phyloP scores from a whole-genome alignment of 75 land plant species.

The Ceratopteris richardii region DNA sequence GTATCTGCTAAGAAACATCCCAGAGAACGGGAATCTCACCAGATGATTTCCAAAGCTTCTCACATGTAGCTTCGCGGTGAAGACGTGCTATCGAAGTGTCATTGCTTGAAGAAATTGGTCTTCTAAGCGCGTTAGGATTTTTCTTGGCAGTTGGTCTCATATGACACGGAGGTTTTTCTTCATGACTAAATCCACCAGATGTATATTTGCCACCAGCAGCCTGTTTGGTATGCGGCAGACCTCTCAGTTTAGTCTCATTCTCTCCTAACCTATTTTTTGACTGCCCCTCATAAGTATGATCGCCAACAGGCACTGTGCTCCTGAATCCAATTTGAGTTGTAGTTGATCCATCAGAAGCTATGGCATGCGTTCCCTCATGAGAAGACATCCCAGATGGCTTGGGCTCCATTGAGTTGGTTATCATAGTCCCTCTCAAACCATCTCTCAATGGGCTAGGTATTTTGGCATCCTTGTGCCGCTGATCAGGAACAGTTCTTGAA shows the following conservation, averaged over 20 bases:
- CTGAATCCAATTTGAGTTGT: no score
- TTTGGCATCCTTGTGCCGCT: neutral
- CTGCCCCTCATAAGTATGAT: no score
- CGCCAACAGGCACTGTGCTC: no score
- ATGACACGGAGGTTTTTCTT: conserved; percentile 17
- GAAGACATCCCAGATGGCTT: no score
- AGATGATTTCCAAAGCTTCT: conserved; percentile 91
- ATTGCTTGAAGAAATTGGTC: conserved; percentile 29
- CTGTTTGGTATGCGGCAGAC: no score
- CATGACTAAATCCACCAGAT: conserved; percentile 4
- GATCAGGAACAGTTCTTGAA: neutral
- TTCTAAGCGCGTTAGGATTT: conserved; percentile 33
- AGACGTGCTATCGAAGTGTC: conserved; percentile 95
- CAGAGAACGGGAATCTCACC: conserved; percentile 48
- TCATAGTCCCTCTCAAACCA: neutral
- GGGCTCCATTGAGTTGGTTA: neutral
- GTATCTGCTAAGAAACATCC: no score
- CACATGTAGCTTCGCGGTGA: conserved; percentile 89
- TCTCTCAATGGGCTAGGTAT: neutral
- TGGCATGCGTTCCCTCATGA: no score
- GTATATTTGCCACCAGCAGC: no score
- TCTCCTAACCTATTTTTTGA: no score
- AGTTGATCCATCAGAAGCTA: no score
- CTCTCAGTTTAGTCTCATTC: no score
- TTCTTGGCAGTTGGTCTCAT: conserved; percentile 48